Conservation (phyloP, 1,284 basidiomycete species). For the Moesziomyces sp. region DNA sequence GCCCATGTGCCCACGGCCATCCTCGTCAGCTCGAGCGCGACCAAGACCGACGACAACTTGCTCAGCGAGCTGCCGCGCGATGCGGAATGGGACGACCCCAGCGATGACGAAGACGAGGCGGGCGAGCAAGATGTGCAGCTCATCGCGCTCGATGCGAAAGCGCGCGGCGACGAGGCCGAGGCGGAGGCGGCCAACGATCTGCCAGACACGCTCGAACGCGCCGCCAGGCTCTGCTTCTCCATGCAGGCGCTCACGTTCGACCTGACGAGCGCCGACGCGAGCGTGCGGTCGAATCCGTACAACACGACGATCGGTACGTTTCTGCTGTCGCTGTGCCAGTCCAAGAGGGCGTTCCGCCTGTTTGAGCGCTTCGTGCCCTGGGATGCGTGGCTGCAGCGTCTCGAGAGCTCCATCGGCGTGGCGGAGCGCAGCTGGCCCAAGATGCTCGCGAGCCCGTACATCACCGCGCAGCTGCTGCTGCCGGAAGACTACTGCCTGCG, state of each 20-base stretch:
- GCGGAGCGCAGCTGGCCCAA: slow-evolving; percentile 34
- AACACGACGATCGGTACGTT: slow-evolving; percentile 88
- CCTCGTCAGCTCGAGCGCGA: slow-evolving; percentile 49
- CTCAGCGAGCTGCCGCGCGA: slow-evolving; percentile 40
- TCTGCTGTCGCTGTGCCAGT: slow-evolving; percentile 74
- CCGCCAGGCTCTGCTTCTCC: slow-evolving; percentile 81
- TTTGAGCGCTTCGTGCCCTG: slow-evolving; percentile 79
- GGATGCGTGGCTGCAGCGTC: slow-evolving; percentile 73
- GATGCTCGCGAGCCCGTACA: slow-evolving; percentile 51
- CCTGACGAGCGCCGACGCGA: slow-evolving; percentile 14
- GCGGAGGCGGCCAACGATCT: slow-evolving; percentile 56
- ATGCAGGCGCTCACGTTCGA: slow-evolving; percentile 79
- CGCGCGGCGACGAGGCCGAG: slow-evolving; percentile 52
- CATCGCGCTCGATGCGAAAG: slow-evolving; percentile 34
- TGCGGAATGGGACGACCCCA: slow-evolving; percentile 39
- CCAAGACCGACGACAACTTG: slow-evolving; percentile 40
- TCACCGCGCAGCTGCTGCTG: slow-evolving; percentile 75
- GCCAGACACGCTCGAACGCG: slow-evolving; percentile 77
- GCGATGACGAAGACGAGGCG: slow-evolving; percentile 50
- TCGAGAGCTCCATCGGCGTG: slow-evolving; percentile 16
- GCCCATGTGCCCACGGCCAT: slow-evolving; percentile 61
- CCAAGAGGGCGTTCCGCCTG: slow-evolving; percentile 40
- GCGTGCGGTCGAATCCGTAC: slow-evolving; percentile 75
- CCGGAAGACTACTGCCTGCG: slow-evolving; percentile 95
- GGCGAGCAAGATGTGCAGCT: slow-evolving; percentile 71